Percentiles rank a stretch among this genome's conserved stretches.
Evolutionary conservation across 163 green algal genomes (phyloP).

Genomic region (Scenedesmus sp.): DNA sequence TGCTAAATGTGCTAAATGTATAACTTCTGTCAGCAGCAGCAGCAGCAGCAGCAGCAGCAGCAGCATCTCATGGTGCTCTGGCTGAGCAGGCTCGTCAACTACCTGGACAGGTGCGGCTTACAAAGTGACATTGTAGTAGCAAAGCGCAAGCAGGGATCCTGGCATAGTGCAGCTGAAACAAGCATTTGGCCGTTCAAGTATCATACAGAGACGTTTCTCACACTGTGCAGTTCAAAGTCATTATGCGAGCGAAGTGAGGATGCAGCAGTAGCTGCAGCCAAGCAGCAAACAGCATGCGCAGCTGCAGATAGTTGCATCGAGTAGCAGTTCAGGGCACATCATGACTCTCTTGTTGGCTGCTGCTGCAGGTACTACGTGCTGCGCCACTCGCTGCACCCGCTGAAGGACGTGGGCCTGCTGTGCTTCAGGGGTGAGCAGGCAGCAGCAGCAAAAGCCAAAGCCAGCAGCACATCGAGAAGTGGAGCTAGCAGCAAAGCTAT

Average conservation of each 20-base stretch:
- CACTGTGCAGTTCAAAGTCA: too few relatives aligned
- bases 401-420: slow-evolving; percentile 94
- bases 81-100: too few relatives aligned
- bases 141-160: too few relatives aligned
- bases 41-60: not conserved
- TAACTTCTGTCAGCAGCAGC: not conserved
- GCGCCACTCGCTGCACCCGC: slow-evolving; percentile 85
- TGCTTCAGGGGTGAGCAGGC: slow-evolving; percentile 83
- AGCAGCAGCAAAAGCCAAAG: not conserved
- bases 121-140: too few relatives aligned
- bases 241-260: too few relatives aligned
- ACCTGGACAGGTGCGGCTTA: too few relatives aligned
- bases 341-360: not conserved
- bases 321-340: not conserved
- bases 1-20: not conserved
- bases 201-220: too few relatives aligned
- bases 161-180: too few relatives aligned
- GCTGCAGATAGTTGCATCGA: not conserved
- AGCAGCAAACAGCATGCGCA: not conserved
- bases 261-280: not conserved
- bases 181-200: too few relatives aligned
- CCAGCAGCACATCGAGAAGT: not conserved
- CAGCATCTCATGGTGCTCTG: not conserved
- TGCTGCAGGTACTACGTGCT: slow-evolving; percentile 95
- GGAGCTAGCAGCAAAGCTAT: not conserved